Evolutionary conservation across 2,329 filamentous ascomycete genomes (phyloP).

Genomic region (Balansia obtecta): DNA sequence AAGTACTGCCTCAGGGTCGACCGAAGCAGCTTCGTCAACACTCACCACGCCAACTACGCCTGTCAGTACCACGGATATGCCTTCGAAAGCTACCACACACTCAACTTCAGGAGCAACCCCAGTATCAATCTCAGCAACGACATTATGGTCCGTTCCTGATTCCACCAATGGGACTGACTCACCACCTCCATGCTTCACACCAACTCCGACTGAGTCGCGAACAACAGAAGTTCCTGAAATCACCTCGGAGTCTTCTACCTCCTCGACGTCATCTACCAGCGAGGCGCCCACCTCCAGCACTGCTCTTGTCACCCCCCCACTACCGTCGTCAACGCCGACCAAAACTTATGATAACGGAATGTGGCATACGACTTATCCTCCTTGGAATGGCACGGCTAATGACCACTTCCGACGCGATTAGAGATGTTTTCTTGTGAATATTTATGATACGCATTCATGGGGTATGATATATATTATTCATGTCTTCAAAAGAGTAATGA

Average conservation of each 20-base stretch:
- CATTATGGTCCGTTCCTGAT: constrained; percentile 1
- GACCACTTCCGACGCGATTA: neutral
- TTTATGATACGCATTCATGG: neutral
- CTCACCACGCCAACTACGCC: neutral
- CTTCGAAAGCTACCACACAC: neutral
- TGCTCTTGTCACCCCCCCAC: neutral
- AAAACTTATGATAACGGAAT: constrained; percentile 27
- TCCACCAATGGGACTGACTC: constrained; percentile 1
- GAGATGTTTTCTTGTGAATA: neutral
- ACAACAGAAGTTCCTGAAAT: neutral
- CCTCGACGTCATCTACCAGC: neutral
- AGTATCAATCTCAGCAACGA: constrained; percentile 1
- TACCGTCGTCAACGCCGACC: constrained; percentile 12
- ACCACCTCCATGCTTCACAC: constrained; percentile 1
- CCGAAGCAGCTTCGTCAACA: neutral
- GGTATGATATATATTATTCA: neutral
- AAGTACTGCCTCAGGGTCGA: neutral
- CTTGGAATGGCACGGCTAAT: constrained; percentile 27
- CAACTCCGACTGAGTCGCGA: neutral
- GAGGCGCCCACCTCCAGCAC: constrained; percentile 4
- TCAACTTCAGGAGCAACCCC: neutral
- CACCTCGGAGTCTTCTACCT: neutral
- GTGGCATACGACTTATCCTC: constrained; percentile 34
- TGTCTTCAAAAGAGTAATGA: neutral
- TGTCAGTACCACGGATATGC: neutral